A percentile compares a stretch with the other conserved stretches of the same genome.
phyloP scores from a whole-genome alignment of 495 filamentous ascomycete species.

The Xylaria flabelliformis region DNA sequence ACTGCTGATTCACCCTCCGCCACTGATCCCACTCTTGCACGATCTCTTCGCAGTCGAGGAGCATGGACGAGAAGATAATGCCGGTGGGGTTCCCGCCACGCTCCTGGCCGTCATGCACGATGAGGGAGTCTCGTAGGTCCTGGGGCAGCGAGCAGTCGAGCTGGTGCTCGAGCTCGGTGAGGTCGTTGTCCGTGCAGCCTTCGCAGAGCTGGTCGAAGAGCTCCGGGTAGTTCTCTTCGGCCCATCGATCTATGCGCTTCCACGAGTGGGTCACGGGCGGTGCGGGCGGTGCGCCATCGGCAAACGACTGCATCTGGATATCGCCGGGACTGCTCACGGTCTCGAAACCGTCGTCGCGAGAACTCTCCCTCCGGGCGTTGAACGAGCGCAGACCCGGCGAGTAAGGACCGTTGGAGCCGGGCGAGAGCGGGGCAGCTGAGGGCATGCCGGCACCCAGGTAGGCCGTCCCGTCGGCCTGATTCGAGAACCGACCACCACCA shows the following conservation, averaged over 20 bases:
- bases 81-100: conserved; percentile 90
- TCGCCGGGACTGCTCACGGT: conserved; percentile 72
- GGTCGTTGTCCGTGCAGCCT: conserved; percentile 88
- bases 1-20: conserved; percentile 90
- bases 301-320: conserved; percentile 97
- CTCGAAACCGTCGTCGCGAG: conserved; percentile 67
- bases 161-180: conserved; percentile 96
- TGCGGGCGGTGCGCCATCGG: conserved; percentile 86
- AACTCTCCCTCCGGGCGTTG: conserved; percentile 62
- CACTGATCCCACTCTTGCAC: conserved; percentile 98
- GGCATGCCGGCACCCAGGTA: conserved; percentile 51
- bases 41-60: conserved; percentile 98
- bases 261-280: conserved; percentile 89
- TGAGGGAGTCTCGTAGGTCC: conserved; percentile 91
- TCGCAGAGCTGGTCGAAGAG: conserved; percentile 91
- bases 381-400: conserved; percentile 87
- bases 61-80: conserved; percentile 91
- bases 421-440: conserved; percentile 67
- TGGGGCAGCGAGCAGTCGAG: conserved; percentile 92
- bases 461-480: conserved; percentile 54
- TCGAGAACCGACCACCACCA: conserved; percentile 53
- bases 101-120: conserved; percentile 94
- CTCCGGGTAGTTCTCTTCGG: conserved; percentile 93
- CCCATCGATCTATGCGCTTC: conserved; percentile 91
- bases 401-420: conserved; percentile 73